Conservation (phyloP, 225 moss, liverwort and hornwort species). For the Asterella californica region DNA sequence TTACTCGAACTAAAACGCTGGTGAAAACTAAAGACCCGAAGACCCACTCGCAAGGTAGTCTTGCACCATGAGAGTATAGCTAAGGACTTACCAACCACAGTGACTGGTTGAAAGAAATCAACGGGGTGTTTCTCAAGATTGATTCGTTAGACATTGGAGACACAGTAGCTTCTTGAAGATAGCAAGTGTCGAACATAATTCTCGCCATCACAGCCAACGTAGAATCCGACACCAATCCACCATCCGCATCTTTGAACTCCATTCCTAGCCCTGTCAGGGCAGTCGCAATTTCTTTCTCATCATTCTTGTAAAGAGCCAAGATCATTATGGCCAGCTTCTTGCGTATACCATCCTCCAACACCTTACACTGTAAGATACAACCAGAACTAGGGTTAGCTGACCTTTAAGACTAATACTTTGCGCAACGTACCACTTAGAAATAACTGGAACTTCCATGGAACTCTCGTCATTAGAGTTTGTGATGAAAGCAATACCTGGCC, state of each 20-base stretch:
- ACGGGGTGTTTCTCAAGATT: constrained; percentile 73
- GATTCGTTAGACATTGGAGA: constrained; percentile 95
- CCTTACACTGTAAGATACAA: constrained; percentile 63
- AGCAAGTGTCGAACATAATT: constrained; percentile 93
- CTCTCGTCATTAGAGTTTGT: neutral
- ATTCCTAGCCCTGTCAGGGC: constrained; percentile 71
- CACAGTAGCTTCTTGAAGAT: constrained; percentile 89
- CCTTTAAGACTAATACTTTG: neutral
- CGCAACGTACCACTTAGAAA: neutral
- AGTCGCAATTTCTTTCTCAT: constrained; percentile 65
- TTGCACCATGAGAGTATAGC: neutral
- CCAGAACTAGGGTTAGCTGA: neutral
- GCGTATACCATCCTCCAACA: constrained; percentile 65
- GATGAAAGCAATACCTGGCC: constrained; percentile 58
- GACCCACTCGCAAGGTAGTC: neutral
- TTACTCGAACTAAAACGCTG: neutral
- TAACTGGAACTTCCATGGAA: neutral
- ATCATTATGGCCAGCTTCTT: constrained; percentile 73
- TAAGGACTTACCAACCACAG: constrained; percentile 76
- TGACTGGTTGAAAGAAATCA: constrained; percentile 88
- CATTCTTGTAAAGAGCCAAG: constrained; percentile 58
- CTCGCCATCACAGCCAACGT: constrained; percentile 89
- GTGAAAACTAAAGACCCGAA: neutral
- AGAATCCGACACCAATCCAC: constrained; percentile 68
- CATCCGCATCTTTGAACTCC: constrained; percentile 72